phyloP scores from a whole-genome alignment of 2,329 filamentous ascomycete genomes.

The Talaromyces sp. region DNA sequence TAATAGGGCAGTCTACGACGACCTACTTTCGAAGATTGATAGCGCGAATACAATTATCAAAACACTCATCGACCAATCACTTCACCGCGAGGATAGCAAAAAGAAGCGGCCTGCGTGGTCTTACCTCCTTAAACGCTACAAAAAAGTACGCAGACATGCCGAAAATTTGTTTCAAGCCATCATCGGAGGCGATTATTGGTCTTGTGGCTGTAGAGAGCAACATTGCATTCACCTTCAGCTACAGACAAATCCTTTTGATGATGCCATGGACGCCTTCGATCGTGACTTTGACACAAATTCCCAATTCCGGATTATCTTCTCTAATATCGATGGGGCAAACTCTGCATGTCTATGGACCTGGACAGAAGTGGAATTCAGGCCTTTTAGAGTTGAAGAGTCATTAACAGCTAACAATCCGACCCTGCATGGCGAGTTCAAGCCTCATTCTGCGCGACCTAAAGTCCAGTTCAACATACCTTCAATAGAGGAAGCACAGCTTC shows the following conservation, averaged over 20 bases:
- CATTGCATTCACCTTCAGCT: background rate
- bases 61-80: background rate
- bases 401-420: background rate
- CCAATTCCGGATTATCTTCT: background rate
- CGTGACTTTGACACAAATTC: background rate
- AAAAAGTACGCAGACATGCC: conserved; percentile 1
- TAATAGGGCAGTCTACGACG: background rate
- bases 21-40: background rate
- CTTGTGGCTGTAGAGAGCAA: background rate
- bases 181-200: background rate
- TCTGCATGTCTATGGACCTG: background rate
- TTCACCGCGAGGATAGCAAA: background rate
- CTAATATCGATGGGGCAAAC: background rate
- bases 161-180: conserved; percentile 5
- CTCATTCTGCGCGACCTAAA: background rate
- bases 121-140: conserved; percentile 2
- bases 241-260: background rate
- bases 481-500: background rate
- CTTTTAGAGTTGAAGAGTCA: background rate
- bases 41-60: background rate
- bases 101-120: conserved; percentile 1
- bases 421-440: background rate
- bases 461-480: background rate
- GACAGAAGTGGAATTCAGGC: background rate
- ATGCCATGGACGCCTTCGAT: background rate